Base-by-base conservation (phyloP, 768 basidiomycete species). In the Megacollybia marginata region DNA sequence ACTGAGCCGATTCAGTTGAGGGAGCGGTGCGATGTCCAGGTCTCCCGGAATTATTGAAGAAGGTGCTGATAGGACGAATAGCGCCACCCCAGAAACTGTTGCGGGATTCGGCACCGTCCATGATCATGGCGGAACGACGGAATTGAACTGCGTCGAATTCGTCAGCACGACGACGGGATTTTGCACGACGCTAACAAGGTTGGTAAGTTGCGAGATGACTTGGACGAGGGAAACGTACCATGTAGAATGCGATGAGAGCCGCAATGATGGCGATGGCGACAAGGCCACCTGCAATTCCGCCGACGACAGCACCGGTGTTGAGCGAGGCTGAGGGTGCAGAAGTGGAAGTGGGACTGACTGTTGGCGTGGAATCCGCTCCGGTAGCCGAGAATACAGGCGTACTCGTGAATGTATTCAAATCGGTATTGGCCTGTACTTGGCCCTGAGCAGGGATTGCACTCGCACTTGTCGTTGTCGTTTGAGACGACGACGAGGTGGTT, bases 241-340 rank as follows among this genome's bases (percentile, higher is more conserved):
- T 54, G 51, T 74, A 53, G 59, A 66, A 73, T 19, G 68, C 61
- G 51, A 69, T 42, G 50, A 74, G 50, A 15, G 45, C 33, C 20
- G 68, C 56, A 48, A 70, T 57, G n/a, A 65, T 49, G 5, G 69
- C 64, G 32, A 66, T 51, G 19, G 65, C 74, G 2, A 61, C 62
- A 32, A 78, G 62, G 43, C 66, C 71, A 19, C 72, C 75, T 0
- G 60, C 67, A 18, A 68, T 55, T 23, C 65, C 62, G 13, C 69
- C 69, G 10, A 72, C 68, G 44, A 78, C 61, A 20, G 71, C 58
- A n/a, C 74, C 75, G 13, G 71, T 65, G 43, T 65, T 65, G 43
- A 71, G 42, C 9, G 59, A 62, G 18, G 56, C 46, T 8, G 59
- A 54, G 6, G 57, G 32, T 15, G 57, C 50, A 23, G 49, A 51